These are phyloP conservation scores for Glebionis coronaria DNA, from an alignment of 129 eudicot genomes.

Conservation along the genomic window DNA sequence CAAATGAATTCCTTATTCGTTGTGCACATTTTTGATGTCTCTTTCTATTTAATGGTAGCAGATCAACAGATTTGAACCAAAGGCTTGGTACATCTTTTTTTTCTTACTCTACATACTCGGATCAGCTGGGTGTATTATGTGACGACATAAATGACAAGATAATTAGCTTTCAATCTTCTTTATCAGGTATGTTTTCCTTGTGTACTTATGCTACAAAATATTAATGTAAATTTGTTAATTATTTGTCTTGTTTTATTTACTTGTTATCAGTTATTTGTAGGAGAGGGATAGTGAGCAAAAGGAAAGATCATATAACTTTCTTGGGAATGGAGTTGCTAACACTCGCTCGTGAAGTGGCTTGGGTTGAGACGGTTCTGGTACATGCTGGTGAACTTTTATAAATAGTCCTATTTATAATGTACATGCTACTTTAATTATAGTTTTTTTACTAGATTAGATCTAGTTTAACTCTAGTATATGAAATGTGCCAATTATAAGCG, in stretches of 20 bases:
- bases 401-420: neutral
- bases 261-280: slow-evolving; percentile 30
- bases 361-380: slow-evolving; percentile 84
- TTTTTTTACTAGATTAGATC: neutral
- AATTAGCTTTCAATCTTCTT: slow-evolving; percentile 35
- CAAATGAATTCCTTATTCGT: too few relatives aligned
- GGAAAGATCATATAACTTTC: slow-evolving; percentile 49
- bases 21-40: too few relatives aligned
- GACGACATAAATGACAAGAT: slow-evolving; percentile 37
- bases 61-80: slow-evolving; percentile 45
- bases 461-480: neutral
- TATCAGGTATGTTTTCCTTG: too few relatives aligned
- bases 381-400: slow-evolving; percentile 74
- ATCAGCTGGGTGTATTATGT: slow-evolving; percentile 37
- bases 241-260: neutral
- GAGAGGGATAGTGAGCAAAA: slow-evolving; percentile 27
- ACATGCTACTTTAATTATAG: neutral
- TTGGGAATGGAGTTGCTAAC: slow-evolving; percentile 87
- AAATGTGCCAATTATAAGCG: too few relatives aligned
- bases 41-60: too few relatives aligned
- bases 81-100: slow-evolving; percentile 36
- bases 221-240: slow-evolving; percentile 1
- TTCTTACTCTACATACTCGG: slow-evolving; percentile 55
- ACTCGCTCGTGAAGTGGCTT: slow-evolving; percentile 95
- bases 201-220: neutral